Evolutionary conservation across 225 moss, liverwort and hornwort genomes (phyloP), one percentile per base, ranked within the genome.

Genomic region (Rhytidiadelphus loreus): DNA sequence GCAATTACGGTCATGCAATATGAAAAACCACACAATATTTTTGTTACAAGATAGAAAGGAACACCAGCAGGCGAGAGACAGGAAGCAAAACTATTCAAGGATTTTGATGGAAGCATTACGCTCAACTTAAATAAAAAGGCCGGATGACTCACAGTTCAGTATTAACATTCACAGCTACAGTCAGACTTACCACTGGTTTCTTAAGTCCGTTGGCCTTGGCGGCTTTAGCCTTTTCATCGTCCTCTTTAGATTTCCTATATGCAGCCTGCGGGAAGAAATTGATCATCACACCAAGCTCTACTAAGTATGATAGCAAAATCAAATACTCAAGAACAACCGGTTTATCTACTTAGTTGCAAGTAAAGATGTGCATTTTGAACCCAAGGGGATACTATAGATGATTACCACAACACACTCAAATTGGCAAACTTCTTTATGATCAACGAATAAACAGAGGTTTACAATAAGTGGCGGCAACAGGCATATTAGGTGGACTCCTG

Each of bases 221-320:
- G 50, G 94, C 86, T 92, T 94, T 93, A 35, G 82, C 87, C 79
- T 88, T 93, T 65, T 93, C 94, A 72, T 92, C 91, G 52, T 68
- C 88, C 79, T 89, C 95, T 90, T 85, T 91, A 44, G 88, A 83
- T 80, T 91, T 90, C 83, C 90, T 90, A 35, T 84, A 78, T 53
- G 91, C 92, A 85, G 94, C 96, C 96, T 95, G 95, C 24, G 58
- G 50, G 28, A 81, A 75, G 75, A 84, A 84, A 68, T 85, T 58
- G 64, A 64, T 39, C 63, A 83, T 77, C 44, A 35, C 66, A 89
- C 46, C 66, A 88, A 89, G 79, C 81, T 84, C 56, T 33, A 77
- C 46, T 86, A 50, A 86, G 84, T 57, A 48, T 64, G 46, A 83
- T 64, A 79, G n/a, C 39, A 89, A 50, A 78, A 58, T 63, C 77